Conservation (phyloP, 352 stramenopile species). For the Phytopythium montanum region DNA sequence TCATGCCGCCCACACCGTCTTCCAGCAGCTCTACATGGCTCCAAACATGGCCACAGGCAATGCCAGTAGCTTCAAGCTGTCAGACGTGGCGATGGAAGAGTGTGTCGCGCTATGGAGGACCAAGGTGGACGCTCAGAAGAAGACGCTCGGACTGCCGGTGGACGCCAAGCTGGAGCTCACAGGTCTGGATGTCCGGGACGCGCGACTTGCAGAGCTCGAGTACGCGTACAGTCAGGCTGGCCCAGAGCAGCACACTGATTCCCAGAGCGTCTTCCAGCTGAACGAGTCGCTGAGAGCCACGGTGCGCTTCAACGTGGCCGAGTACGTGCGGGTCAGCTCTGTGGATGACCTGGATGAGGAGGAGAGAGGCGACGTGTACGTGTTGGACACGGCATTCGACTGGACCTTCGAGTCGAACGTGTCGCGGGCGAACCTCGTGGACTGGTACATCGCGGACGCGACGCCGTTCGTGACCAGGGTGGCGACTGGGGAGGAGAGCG, state of each 20-base stretch:
- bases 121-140: constrained; percentile 17
- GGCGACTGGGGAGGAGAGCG: constrained; percentile 3
- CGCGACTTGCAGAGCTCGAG: constrained; percentile 22
- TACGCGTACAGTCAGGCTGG: constrained; percentile 28
- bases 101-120: constrained; percentile 21
- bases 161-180: constrained; percentile 21
- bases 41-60: background rate
- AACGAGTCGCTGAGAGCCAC: constrained; percentile 36
- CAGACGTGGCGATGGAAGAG: constrained; percentile 16
- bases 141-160: constrained; percentile 13
- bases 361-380: constrained; percentile 13
- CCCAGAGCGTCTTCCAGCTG: constrained; percentile 33
- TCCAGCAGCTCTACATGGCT: constrained; percentile 17
- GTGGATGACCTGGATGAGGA: constrained; percentile 7
- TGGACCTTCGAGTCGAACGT: constrained; percentile 48
- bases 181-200: constrained; percentile 24
- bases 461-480: constrained; percentile 27
- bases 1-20: constrained; percentile 24
- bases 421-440: constrained; percentile 26
- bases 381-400: constrained; percentile 27
- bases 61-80: background rate
- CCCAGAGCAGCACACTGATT: constrained; percentile 17
- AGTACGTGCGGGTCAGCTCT: constrained; percentile 18
- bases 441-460: constrained; percentile 33
- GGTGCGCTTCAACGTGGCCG: constrained; percentile 30